Base-by-base conservation (phyloP, 2,329 filamentous ascomycete genomes). In the Calonectria multiphialidica region DNA sequence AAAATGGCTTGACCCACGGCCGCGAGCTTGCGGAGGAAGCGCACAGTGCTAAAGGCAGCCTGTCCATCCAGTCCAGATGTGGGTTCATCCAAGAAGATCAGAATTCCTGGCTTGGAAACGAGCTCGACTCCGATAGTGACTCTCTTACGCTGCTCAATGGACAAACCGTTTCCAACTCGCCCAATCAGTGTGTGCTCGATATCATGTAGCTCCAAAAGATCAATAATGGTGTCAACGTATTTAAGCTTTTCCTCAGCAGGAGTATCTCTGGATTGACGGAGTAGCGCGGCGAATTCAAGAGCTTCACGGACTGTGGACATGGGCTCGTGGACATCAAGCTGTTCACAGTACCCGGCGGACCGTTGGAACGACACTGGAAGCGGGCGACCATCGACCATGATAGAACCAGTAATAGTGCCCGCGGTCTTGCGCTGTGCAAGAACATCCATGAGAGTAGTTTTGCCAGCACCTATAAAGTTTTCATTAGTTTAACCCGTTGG, bases 201-300 rank as follows among this genome's bases (percentile, higher is more conserved):
- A n/a, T 44, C 40, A 44, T 44, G 40, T 8, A 44, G 16, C 40
- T 18, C 15, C 18, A 44, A 44, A 44, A 44, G 13, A n/a, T 44
- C 40, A 44, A 44, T 44, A 16, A 44, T 44, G 18, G 40, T 44
- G 16, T 44, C 40, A 16, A 44, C 40, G 3, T 44, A 44, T 44
- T 18, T 44, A 16, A 95, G 83, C 83, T 96, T 96, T 78, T 95
- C 93, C 95, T 95, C 0, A 91, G 86, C 78, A 4, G 47, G 47
- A 2, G 47, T 50, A 18, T 50, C 47, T 13, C 47, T 50, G 7
- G 47, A 50, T 30, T 50, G 47, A 30, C 47, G 47, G 8, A 50
- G 47, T 8, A 28, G 12, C 6, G 47, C 47, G 1, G 47, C 47
- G 7, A 50, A 50, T 50, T 50, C 47, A 4, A 50, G 47, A 7